Evolutionary conservation across 1,284 basidiomycete genomes (phyloP), one percentile per base, ranked within the genome.

Genomic region (Ganoderma meredithae): DNA sequence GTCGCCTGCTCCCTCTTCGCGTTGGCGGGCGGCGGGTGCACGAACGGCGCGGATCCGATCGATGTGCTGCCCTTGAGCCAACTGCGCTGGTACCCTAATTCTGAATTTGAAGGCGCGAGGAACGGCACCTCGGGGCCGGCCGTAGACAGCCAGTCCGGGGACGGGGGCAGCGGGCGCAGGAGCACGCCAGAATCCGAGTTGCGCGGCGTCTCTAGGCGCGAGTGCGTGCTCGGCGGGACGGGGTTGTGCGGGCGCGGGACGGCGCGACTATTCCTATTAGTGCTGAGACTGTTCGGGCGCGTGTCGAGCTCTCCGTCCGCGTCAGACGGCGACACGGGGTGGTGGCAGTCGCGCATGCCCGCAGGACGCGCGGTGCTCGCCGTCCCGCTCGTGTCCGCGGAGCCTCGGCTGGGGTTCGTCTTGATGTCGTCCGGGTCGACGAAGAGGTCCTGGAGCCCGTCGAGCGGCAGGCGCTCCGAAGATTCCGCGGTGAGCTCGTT

Each of bases 41-140:
- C 61, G 66, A 74, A 72, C 15, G 66, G 68, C 19, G 65, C 73
- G 47, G 73, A 70, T 53, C 84, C 83, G 63, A 83, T 80, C 2
- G 80, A 81, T 36, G 76, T 67, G 33, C 69, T 66, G 39, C 70
- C 73, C 64, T 74, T 75, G 6, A 76, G 75, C 77, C 79, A 79
- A 44, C 36, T 36, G 36, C 79, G 77, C 25, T 71, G 73, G 40
- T 74, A 31, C 27, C 27, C 27, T 31, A 3, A 1, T 31, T 31
- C 36, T 36, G 36, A 36, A 36, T 36, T 9, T 7, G 36, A 66
- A 44, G 75, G 56, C 44, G 44, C 74, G 3, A 69, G 66, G 43
- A 64, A 66, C 36, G 66, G 62, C 22, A 19, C 17, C 44, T 47
- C 44, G 17, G 62, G 39, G 43, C 43, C 41, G 41, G 22, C 39